Evolutionary conservation across 1,284 basidiomycete species (phyloP), one percentile per base, ranked within the genome.

Genomic region (Rhodotorula sp.): DNA sequence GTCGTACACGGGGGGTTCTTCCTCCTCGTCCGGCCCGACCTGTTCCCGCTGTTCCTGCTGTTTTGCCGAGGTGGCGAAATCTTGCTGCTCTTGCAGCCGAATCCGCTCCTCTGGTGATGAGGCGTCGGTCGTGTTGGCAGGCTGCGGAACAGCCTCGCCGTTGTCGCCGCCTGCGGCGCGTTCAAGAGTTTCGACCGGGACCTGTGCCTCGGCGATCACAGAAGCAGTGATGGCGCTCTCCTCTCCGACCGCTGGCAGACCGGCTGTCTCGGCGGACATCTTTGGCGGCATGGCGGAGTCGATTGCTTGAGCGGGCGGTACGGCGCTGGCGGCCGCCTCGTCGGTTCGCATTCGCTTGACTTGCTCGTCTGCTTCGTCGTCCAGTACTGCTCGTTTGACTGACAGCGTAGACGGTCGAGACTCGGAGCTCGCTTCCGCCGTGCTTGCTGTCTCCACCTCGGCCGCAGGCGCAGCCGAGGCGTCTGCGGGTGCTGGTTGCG

Each of bases 1-100:
- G 3, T 67, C 56, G 45, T 67, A 61, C 70, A 57, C 60, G 12
- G 54, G 65, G 48, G 44, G 53, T 26, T 69, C 63, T 42, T 65
- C 30, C 71, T 68, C 64, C 66, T 71, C 54, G 66, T 74, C 77
- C 7, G 18, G 42, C 4, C 59, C 62, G 12, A 10, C n/a, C 45
- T 33, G 46, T 7, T 37, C n/a, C 49, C 7, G 37, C 45, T 42
- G n/a, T n/a, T n/a, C n/a, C n/a, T n/a, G 30, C 44, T 29, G 26
- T 37, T 44, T 18, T 37, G 7, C 8, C 46, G 26, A 20, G 42
- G 42, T 20, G 55, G 30, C 55, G 22, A 37, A 37, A 20, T 56
- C 30, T 10, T 37, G 22, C 20, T 49, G 57, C 57, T 55, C 60
- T 22, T 12, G 37, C 37, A 12, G 37, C 37, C 37, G 37, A 3